Percentiles rank a stretch among this genome's conserved stretches.
phyloP scores from a whole-genome alignment of 139 green algal genomes.

The Chlamydomonas sp. region DNA sequence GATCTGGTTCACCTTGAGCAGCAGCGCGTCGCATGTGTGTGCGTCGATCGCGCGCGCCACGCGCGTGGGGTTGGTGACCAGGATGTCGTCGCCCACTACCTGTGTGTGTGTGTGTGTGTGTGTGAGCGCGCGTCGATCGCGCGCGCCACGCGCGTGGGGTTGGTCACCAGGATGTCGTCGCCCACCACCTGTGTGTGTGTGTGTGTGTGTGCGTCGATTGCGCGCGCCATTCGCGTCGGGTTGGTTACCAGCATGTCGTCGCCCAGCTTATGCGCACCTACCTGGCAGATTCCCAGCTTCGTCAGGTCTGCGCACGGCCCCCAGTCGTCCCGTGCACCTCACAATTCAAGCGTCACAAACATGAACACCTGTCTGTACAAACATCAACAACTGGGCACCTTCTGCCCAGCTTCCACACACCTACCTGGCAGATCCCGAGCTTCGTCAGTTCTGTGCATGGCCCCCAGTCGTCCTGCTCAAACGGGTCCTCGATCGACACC shows the following conservation, averaged over 20 bases:
- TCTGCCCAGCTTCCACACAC: too few species aligned
- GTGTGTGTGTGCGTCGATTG: too few species aligned
- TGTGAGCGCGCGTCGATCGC: too few species aligned
- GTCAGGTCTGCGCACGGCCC: slow-evolving; percentile 60
- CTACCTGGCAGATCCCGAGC: slow-evolving; percentile 84
- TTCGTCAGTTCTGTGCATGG: slow-evolving; percentile 47
- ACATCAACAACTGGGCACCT: too few species aligned
- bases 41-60: slow-evolving; percentile 88
- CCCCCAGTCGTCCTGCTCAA: slow-evolving; percentile 98
- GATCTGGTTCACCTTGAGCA: slow-evolving; percentile 99
- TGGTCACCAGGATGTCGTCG: slow-evolving; percentile 97
- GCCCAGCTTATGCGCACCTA: slow-evolving; percentile 92
- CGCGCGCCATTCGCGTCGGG: slow-evolving; percentile 77
- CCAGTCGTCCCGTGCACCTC: slow-evolving; percentile 98
- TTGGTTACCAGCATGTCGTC: slow-evolving; percentile 99
- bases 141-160: slow-evolving; percentile 81
- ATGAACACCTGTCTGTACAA: too few species aligned
- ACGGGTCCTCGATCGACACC: slow-evolving; percentile 97
- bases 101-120: slow-evolving; percentile 50
- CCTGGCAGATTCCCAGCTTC: slow-evolving; percentile 79
- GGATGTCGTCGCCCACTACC: slow-evolving; percentile 96
- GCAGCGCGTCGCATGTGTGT: slow-evolving; percentile 92
- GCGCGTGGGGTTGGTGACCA: slow-evolving; percentile 93
- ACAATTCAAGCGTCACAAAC: slow-evolving; percentile 98
- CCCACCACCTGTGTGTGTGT: slow-evolving; percentile 81